These are phyloP conservation scores for Cryphonectria naterciae DNA, from an alignment of 2,329 filamentous ascomycete species.

Conservation along the genomic window DNA sequence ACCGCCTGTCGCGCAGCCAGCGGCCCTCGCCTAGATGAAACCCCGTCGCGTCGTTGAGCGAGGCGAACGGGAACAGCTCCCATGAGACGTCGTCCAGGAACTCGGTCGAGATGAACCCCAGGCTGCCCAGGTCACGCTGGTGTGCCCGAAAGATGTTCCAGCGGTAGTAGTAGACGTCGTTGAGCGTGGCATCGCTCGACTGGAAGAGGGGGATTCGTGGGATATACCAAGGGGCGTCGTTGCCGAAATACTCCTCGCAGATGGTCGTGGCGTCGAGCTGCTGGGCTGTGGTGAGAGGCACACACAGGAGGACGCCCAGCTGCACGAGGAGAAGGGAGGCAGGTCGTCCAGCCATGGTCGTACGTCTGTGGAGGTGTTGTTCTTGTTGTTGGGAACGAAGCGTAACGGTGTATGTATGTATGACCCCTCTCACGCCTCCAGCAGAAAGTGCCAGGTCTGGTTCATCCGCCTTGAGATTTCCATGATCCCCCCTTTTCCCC, in stretches of 20 bases:
- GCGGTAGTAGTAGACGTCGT: slow-evolving; percentile 50
- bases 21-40: slow-evolving; percentile 49
- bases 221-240: slow-evolving; percentile 45
- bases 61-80: slow-evolving; percentile 46
- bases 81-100: slow-evolving; percentile 49
- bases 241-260: slow-evolving; percentile 40
- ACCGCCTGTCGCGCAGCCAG: slow-evolving; percentile 49
- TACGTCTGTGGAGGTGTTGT: not conserved
- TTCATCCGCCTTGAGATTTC: not conserved
- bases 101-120: slow-evolving; percentile 49
- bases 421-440: not conserved
- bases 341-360: slow-evolving; percentile 1
- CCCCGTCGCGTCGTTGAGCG: slow-evolving; percentile 48
- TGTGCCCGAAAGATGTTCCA: slow-evolving; percentile 49
- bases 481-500: not conserved
- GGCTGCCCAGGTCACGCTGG: slow-evolving; percentile 46
- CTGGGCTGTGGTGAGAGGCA: not conserved
- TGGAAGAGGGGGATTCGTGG: slow-evolving; percentile 45
- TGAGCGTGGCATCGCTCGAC: slow-evolving; percentile 42
- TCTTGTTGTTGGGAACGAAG: not conserved
- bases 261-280: slow-evolving; percentile 23
- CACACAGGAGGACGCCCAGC: not conserved
- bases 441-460: not conserved
- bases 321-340: not conserved
- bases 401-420: not conserved